Percentiles rank a stretch among this genome's conserved stretches.
These are phyloP conservation scores for Serendipita sp. DNA, from an alignment of 768 basidiomycete genomes.

Conservation along the genomic window DNA sequence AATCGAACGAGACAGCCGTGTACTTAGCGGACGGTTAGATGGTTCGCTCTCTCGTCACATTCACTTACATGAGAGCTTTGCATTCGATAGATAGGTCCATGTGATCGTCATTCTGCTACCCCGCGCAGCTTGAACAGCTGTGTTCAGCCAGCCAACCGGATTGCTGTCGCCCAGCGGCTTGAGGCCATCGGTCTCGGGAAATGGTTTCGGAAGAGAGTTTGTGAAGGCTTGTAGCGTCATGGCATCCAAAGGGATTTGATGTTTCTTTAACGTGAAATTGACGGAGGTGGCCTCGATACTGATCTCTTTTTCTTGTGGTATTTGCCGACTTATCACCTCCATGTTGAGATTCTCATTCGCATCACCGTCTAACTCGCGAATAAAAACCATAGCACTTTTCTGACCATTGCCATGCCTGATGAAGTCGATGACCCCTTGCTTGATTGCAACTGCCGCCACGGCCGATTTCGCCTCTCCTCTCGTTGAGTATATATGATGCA, in stretches of 20 bases:
- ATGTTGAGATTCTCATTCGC: not conserved
- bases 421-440: constrained; percentile 40
- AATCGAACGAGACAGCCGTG: constrained; percentile 51
- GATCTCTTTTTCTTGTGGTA: not conserved
- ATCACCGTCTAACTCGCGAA: constrained; percentile 7
- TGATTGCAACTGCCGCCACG: constrained; percentile 39
- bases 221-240: constrained; percentile 41
- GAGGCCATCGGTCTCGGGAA: constrained; percentile 37
- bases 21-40: constrained; percentile 29
- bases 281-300: constrained; percentile 1
- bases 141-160: constrained; percentile 38
- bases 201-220: constrained; percentile 48
- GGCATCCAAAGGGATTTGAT: constrained; percentile 12
- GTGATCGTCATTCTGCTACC: constrained; percentile 6
- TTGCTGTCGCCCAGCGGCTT: constrained; percentile 37
- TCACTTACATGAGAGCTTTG: constrained; percentile 12
- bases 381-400: constrained; percentile 20
- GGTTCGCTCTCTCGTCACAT: constrained; percentile 26
- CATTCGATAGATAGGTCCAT: not conserved
- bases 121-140: constrained; percentile 24
- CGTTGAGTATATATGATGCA: constrained; percentile 29
- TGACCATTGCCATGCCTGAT: constrained; percentile 43
- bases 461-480: constrained; percentile 31
- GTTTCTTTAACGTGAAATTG: constrained; percentile 5
- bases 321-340: not conserved